These are phyloP conservation scores for Xylariomycetidae sp. DNA, from an alignment of 2,329 filamentous ascomycete species.

Conservation along the genomic window DNA sequence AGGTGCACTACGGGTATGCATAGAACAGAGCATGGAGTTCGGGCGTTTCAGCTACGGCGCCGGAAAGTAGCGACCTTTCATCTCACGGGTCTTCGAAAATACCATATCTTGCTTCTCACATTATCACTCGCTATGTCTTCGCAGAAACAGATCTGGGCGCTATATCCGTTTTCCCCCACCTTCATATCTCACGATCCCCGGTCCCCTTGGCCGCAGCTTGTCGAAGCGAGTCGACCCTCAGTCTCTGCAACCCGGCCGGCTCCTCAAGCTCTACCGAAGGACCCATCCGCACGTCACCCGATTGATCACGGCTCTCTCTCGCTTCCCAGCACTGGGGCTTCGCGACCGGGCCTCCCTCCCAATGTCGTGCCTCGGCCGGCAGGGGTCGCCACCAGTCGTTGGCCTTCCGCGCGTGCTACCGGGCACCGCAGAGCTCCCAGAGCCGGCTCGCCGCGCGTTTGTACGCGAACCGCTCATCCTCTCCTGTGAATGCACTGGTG, in stretches of 20 bases:
- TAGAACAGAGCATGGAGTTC: slow-evolving; percentile 19
- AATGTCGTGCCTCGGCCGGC: slow-evolving; percentile 57
- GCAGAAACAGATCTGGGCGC: too few species aligned
- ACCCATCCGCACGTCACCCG: slow-evolving; percentile 36
- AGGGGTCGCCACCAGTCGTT: slow-evolving; percentile 66
- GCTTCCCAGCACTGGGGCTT: slow-evolving; percentile 14
- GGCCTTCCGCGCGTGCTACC: slow-evolving; percentile 63
- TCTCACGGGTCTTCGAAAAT: too few species aligned
- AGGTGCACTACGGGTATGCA: too few species aligned
- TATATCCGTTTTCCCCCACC: too few species aligned
- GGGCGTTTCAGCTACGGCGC: slow-evolving; percentile 16
- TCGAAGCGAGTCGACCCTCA: slow-evolving; percentile 27
- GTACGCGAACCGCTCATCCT: slow-evolving; percentile 79
- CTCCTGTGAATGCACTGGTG: slow-evolving; percentile 66
- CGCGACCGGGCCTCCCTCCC: slow-evolving; percentile 45
- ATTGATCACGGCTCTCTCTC: background rate
- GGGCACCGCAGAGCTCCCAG: slow-evolving; percentile 73
- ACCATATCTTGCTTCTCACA: too few species aligned
- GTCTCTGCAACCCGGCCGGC: slow-evolving; percentile 35
- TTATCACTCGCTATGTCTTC: too few species aligned
- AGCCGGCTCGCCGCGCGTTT: slow-evolving; percentile 71
- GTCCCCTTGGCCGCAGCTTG: slow-evolving; percentile 1
- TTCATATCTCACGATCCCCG: slow-evolving; percentile 1
- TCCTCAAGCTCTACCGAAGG: slow-evolving; percentile 36
- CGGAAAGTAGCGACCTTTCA: too few species aligned